Percentiles rank a stretch among this genome's conserved stretches.
These are phyloP conservation scores for Colletotrichum higginsianum DNA, from an alignment of 2,329 filamentous ascomycete genomes.

Conservation along the genomic window DNA sequence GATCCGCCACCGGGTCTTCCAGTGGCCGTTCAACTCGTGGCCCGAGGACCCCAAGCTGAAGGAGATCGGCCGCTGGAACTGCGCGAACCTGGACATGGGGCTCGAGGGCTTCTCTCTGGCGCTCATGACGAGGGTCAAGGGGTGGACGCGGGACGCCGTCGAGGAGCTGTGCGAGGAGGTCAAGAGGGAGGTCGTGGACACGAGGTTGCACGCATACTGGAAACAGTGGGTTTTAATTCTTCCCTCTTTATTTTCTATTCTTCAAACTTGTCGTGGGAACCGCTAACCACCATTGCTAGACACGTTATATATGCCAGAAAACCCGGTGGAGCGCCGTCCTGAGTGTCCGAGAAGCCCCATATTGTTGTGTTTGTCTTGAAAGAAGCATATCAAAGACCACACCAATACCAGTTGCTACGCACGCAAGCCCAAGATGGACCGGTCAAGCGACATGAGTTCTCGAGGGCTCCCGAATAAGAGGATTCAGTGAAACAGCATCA, in stretches of 20 bases:
- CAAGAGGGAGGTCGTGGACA: constrained; percentile 45
- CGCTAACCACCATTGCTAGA: not conserved
- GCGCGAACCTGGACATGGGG: constrained; percentile 51
- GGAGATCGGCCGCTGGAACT: constrained; percentile 41
- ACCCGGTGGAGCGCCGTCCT: not conserved
- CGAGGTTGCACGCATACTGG: constrained; percentile 48
- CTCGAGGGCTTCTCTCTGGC: constrained; percentile 54
- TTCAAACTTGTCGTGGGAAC: not conserved
- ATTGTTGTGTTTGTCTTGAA: not conserved
- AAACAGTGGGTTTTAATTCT: constrained; percentile 7
- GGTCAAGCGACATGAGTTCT: no score
- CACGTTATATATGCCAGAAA: constrained; percentile 12
- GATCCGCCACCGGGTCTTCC: constrained; percentile 8
- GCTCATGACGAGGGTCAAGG: constrained; percentile 54
- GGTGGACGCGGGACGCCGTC: constrained; percentile 52
- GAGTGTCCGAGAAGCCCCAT: no score
- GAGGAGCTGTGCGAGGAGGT: constrained; percentile 44
- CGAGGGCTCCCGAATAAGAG: no score
- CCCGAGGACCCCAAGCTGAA: constrained; percentile 42
- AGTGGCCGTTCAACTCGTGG: constrained; percentile 43
- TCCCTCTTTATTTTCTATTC: no score
- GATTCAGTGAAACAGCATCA: not conserved
- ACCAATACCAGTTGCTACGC: not conserved
- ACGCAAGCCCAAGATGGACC: no score
- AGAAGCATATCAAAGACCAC: not conserved